These are phyloP conservation scores for Graphilbum sp. DNA, from an alignment of 2,329 filamentous ascomycete genomes.

Conservation along the genomic window DNA sequence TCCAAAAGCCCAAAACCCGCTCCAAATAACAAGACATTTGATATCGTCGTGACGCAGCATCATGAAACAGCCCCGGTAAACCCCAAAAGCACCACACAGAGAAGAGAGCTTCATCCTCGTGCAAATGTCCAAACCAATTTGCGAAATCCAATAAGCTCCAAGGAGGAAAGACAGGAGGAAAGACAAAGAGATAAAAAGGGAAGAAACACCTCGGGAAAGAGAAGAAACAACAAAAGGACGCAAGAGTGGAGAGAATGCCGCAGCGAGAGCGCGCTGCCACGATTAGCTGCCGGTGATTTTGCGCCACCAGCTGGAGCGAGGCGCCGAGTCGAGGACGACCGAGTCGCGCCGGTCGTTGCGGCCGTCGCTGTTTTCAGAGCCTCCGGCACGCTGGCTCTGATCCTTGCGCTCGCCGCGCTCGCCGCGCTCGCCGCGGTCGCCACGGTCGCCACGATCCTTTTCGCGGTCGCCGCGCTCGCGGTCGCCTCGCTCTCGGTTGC, in stretches of 20 bases:
- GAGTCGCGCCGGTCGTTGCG: slow-evolving; percentile 24
- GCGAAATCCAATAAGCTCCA: too few species aligned
- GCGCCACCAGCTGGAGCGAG: slow-evolving; percentile 43
- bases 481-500: slow-evolving; percentile 10
- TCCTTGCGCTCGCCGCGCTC: slow-evolving; percentile 7
- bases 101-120: too few species aligned
- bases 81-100: too few species aligned
- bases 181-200: neutral
- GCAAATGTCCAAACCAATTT: too few species aligned
- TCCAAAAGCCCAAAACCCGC: too few species aligned
- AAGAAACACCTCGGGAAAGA: neutral
- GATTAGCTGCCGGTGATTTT: slow-evolving; percentile 25
- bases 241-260: neutral
- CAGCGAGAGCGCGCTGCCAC: too few species aligned
- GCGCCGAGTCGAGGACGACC: slow-evolving; percentile 27
- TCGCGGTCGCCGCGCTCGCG: slow-evolving; percentile 14
- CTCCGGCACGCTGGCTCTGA: slow-evolving; percentile 2
- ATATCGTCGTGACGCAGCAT: too few species aligned
- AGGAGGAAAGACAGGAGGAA: neutral
- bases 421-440: slow-evolving; percentile 11
- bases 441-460: slow-evolving; percentile 16
- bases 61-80: too few species aligned
- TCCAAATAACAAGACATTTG: too few species aligned
- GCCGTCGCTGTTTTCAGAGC: slow-evolving; percentile 17
- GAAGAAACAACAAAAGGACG: neutral